Conservation (phyloP, 345 rosid species). For the Hibiscus tridactylites region DNA sequence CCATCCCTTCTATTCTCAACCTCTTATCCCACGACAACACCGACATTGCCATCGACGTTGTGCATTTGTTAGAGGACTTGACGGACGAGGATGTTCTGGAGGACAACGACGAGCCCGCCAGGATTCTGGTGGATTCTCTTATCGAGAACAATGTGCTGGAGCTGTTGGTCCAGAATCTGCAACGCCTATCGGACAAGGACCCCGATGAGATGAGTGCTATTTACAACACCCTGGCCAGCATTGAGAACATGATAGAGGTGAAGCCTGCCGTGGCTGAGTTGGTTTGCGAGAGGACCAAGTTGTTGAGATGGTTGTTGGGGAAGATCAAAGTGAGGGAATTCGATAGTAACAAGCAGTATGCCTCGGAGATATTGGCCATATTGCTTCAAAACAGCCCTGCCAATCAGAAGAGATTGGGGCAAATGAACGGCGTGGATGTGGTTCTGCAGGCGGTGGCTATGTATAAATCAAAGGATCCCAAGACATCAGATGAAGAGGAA, state of each 20-base stretch:
- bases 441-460: slow-evolving; percentile 84
- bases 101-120: slow-evolving; percentile 83
- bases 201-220: slow-evolving; percentile 77
- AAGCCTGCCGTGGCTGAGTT: slow-evolving; percentile 81
- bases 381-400: slow-evolving; percentile 71
- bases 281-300: slow-evolving; percentile 82
- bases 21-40: slow-evolving; percentile 83
- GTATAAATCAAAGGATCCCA: slow-evolving; percentile 91
- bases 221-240: slow-evolving; percentile 62
- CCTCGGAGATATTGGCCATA: slow-evolving; percentile 90
- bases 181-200: slow-evolving; percentile 67
- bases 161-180: slow-evolving; percentile 83
- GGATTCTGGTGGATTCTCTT: slow-evolving; percentile 55
- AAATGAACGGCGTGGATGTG: slow-evolving; percentile 95
- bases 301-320: slow-evolving; percentile 66
- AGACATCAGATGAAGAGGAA: slow-evolving; percentile 86
- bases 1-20: slow-evolving; percentile 69
- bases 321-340: slow-evolving; percentile 84
- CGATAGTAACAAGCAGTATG: slow-evolving; percentile 85
- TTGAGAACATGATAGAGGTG: slow-evolving; percentile 92
- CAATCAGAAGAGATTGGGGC: slow-evolving; percentile 85
- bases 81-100: slow-evolving; percentile 89
- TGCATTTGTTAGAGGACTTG: slow-evolving; percentile 76
- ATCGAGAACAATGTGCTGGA: slow-evolving; percentile 83
- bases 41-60: slow-evolving; percentile 85